Conservation (phyloP, 2,329 filamentous ascomycete species). For the Cladosporium cucumerinum region DNA sequence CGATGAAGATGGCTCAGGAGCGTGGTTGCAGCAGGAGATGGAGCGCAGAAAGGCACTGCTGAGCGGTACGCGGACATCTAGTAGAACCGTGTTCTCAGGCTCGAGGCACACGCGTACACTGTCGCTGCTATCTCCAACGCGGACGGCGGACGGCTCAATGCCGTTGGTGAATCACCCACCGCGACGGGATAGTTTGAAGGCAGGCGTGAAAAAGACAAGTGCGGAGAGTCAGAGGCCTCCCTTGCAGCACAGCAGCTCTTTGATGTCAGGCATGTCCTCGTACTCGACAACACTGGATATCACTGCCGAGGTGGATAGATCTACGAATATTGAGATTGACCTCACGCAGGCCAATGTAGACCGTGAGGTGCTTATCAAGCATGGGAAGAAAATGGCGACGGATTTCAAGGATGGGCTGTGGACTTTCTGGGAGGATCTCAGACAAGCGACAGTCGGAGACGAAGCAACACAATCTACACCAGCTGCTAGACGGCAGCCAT, state of each 20-base stretch:
- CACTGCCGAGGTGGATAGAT: conserved; percentile 25
- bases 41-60: conserved; percentile 71
- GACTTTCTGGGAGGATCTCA: conserved; percentile 92
- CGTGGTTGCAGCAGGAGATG: conserved; percentile 57
- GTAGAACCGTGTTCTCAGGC: conserved; percentile 60
- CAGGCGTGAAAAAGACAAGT: conserved; percentile 15
- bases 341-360: conserved; percentile 41
- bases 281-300: conserved; percentile 25
- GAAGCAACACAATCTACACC: conserved; percentile 67
- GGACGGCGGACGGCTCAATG: neutral
- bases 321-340: conserved; percentile 25
- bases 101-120: conserved; percentile 63
- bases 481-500: conserved; percentile 28
- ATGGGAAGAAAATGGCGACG: conserved; percentile 74
- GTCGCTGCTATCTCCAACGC: conserved; percentile 73
- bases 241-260: conserved; percentile 9
- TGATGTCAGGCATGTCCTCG: conserved; percentile 11
- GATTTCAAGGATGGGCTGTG: conserved; percentile 87
- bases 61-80: conserved; percentile 46
- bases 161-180: conserved; percentile 20
- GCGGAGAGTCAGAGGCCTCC: conserved; percentile 13
- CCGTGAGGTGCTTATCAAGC: conserved; percentile 53
- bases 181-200: conserved; percentile 26
- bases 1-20: conserved; percentile 44
- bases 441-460: conserved; percentile 93